Conservation (phyloP, 2,329 filamentous ascomycete species). For the Escovopsis sp. region DNA sequence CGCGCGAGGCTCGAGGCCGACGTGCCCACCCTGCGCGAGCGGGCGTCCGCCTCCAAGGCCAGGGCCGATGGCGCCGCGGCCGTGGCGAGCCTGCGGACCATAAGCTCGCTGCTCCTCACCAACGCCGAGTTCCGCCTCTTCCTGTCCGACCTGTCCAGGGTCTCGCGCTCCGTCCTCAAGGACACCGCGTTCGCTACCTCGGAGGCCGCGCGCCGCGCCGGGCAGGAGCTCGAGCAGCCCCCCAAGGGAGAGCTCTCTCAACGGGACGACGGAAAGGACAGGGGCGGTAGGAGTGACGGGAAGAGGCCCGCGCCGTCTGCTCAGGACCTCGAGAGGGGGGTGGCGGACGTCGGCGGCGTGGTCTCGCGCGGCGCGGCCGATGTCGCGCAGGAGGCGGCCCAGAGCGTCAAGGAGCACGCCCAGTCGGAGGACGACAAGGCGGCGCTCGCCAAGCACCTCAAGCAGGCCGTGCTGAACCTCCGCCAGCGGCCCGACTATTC, state of each 20-base stretch:
- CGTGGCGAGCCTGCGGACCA: slow-evolving; percentile 68
- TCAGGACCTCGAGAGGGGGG: slow-evolving; percentile 48
- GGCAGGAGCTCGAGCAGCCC: slow-evolving; percentile 52
- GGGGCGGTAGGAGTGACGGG: slow-evolving; percentile 9
- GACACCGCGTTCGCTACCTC: slow-evolving; percentile 75
- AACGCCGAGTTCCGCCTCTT: slow-evolving; percentile 87
- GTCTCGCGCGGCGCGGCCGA: slow-evolving; percentile 39
- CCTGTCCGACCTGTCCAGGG: slow-evolving; percentile 61
- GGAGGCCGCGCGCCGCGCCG: slow-evolving; percentile 58
- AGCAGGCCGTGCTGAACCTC: slow-evolving; percentile 59
- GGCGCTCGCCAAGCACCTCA: slow-evolving; percentile 60
- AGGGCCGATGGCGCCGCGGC: slow-evolving; percentile 26
- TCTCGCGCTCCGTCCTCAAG: slow-evolving; percentile 72
- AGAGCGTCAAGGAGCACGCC: slow-evolving; percentile 62
- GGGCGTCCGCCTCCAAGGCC: slow-evolving; percentile 16
- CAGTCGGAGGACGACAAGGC: slow-evolving; percentile 60
- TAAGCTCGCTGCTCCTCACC: slow-evolving; percentile 71
- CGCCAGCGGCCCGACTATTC: slow-evolving; percentile 69
- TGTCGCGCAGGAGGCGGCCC: slow-evolving; percentile 42
- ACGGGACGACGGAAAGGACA: slow-evolving; percentile 36
- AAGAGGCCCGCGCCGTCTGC: slow-evolving; percentile 31
- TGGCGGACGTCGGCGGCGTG: slow-evolving; percentile 38
- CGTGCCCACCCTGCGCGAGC: slow-evolving; percentile 14
- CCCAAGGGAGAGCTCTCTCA: slow-evolving; percentile 40
- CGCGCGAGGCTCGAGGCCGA: slow-evolving; percentile 47